These are phyloP conservation scores for Cladophialophora bantiana DNA, from an alignment of 2,329 filamentous ascomycete genomes.

Conservation along the genomic window DNA sequence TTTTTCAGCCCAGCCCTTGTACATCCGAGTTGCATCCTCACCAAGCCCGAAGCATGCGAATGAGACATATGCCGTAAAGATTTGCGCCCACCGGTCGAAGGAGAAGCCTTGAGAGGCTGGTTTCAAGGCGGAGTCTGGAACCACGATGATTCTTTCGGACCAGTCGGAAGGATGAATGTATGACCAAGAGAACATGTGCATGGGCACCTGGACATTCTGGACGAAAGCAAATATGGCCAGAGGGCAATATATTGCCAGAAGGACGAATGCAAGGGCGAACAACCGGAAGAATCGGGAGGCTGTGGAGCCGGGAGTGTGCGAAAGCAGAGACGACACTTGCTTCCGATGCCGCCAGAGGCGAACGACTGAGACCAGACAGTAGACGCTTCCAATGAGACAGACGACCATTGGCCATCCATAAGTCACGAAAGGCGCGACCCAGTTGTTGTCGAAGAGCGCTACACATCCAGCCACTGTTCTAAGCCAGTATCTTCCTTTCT, in stretches of 20 bases:
- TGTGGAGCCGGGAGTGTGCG: slow-evolving; percentile 62
- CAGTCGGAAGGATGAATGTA: slow-evolving; percentile 60
- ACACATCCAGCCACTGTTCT: slow-evolving; percentile 52
- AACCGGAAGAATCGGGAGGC: slow-evolving; percentile 42
- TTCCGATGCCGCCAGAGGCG: slow-evolving; percentile 68
- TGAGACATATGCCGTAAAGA: slow-evolving; percentile 61
- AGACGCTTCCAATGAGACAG: slow-evolving; percentile 61
- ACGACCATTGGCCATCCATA: slow-evolving; percentile 65
- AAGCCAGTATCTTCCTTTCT: slow-evolving; percentile 65
- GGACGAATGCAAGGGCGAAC: slow-evolving; percentile 56
- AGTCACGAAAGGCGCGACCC: slow-evolving; percentile 62
- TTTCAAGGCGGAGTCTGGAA: slow-evolving; percentile 53
- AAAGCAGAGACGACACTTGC: slow-evolving; percentile 65
- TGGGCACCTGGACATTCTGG: slow-evolving; percentile 49
- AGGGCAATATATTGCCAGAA: slow-evolving; percentile 64
- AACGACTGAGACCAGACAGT: slow-evolving; percentile 67
- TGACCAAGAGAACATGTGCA: slow-evolving; percentile 60
- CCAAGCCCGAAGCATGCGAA: slow-evolving; percentile 73
- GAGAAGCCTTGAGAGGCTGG: slow-evolving; percentile 54
- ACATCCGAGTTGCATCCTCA: slow-evolving; percentile 64
- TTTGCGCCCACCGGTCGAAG: slow-evolving; percentile 65
- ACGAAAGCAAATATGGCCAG: slow-evolving; percentile 60
- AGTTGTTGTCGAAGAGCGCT: slow-evolving; percentile 62
- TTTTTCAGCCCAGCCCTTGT: slow-evolving; percentile 52
- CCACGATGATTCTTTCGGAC: slow-evolving; percentile 55